Evolutionary conservation across 345 rosid genomes (phyloP), one percentile per base, ranked within the genome.

Genomic region (Clarkia xantiana): DNA sequence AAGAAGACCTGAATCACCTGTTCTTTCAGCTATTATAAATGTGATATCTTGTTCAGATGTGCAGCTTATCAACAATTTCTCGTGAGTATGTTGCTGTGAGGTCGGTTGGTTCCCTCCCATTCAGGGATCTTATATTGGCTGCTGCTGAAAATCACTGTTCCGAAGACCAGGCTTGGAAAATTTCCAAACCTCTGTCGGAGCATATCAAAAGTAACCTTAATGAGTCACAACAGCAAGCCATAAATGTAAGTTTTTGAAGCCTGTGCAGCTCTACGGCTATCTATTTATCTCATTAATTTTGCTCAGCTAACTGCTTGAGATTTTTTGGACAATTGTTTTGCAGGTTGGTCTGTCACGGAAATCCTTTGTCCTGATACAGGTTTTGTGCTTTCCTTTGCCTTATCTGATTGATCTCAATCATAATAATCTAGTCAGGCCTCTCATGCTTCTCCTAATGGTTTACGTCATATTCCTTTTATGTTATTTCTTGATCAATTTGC

Each of bases 291-390:
- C 36, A 1, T 7, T 29, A 29, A 29, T n/a, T 29, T 29, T 29
- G 36, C 36, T 29, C 36, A 29, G 36, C 36, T 29, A 29, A 29
- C 36, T 29, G 8, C 36, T 29, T 7, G 8, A 2, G 5, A 29
- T 29, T 29, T 29, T 29, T 7, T 29, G 36, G 36, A 29, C 7
- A 29, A 34, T 11, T 20, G 50, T 42, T 57, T 63, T 79, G 68
- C 80, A 90, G 97, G 89, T 73, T 67, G 93, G 98, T 67, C 76
- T 86, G 48, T 83, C 82, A 19, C 86, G 87, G 56, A 76, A 78
- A 73, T 45, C 86, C 46, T 76, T 91, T 53, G 77, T 86, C 58
- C 71, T 91, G 68, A 86, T 91, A 73, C 98, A 91, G 96, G 97
- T 90, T 45, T 58, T 54, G 49, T 20, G 10, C 47, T 57, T 49